Evolutionary conservation across 2,329 filamentous ascomycete species (phyloP), one percentile per base, ranked within the genome.

Genomic region (Monilinia fructigena): DNA sequence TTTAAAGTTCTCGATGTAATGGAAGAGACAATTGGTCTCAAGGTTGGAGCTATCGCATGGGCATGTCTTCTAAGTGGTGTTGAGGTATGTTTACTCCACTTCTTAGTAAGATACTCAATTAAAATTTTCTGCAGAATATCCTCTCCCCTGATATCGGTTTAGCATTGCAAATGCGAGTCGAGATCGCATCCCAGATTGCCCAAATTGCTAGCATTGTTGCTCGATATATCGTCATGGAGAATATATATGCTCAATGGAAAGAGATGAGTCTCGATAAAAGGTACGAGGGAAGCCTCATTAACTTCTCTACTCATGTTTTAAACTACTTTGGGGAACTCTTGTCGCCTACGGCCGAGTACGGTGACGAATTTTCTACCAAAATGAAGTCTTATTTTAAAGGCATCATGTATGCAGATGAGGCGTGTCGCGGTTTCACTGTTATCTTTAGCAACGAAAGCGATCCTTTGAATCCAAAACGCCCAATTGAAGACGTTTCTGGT

Each of bases 151-250:
- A 4, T 40, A 7, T n/a, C 10, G 18, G 2, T 1, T 50, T 28
- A 23, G 35, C 56, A 20, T 23, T 23, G 1, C 7, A 63, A 11
- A 3, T 10, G 4, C 26, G 28, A 62, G n/a, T 45, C 4, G 47
- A 42, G 20, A 47, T 53, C 18, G 16, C 52, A 10, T 8, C 40
- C 8, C 38, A 63, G 16, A 35, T 69, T 14, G 58, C 55, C 3
- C 58, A 63, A 12, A 40, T 70, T 10, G 62, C 56, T 18, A 64
- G 53, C 12, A 60, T 68, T 2, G 59, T 70, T n/a, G 69, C 66
- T 50, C 61, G 69, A 50, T 69, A 70, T 38, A 60, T 58, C 12
- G 65, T 69, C 11, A 67, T 70, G 61, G 69, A 70, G 35, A 69
- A 59, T 53, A 68, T 69, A 3, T 68, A 70, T 31, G 26, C 50